Evolutionary conservation across 2,329 filamentous ascomycete species (phyloP).

Genomic region (Cryoendolithus antarcticus): DNA sequence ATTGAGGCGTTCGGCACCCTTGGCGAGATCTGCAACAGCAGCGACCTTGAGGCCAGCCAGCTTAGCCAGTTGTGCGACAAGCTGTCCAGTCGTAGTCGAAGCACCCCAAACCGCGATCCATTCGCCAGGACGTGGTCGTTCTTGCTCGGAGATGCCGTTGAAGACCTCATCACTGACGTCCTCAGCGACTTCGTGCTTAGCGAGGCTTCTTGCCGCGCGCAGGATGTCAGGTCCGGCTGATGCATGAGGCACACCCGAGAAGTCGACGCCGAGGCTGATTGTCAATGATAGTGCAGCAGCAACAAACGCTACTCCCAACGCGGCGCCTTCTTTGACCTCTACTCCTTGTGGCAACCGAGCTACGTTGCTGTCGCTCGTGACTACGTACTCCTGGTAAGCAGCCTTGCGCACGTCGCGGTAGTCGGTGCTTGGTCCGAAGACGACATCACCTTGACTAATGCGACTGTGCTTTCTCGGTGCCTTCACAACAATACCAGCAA

Average conservation of each 20-base stretch:
- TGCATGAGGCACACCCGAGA: conserved; percentile 29
- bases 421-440: conserved; percentile 57
- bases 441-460: conserved; percentile 44
- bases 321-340: conserved; percentile 44
- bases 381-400: conserved; percentile 57
- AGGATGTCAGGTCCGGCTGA: conserved; percentile 48
- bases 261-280: conserved; percentile 58
- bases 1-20: conserved; percentile 49
- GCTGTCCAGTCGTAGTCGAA: conserved; percentile 58
- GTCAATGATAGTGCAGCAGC: conserved; percentile 55
- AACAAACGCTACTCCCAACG: conserved; percentile 59
- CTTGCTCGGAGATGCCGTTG: conserved; percentile 36
- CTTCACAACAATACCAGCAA: conserved; percentile 52
- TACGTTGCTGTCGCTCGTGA: conserved; percentile 53
- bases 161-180: conserved; percentile 55
- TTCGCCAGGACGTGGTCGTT: conserved; percentile 49
- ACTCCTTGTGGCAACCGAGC: conserved; percentile 46
- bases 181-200: conserved; percentile 38
- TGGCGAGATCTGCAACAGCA: conserved; percentile 53
- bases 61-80: conserved; percentile 56
- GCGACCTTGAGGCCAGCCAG: conserved; percentile 53
- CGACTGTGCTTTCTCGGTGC: conserved; percentile 32
- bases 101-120: conserved; percentile 67
- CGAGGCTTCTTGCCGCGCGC: conserved; percentile 35
- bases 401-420: conserved; percentile 62